Percentiles rank a stretch among this genome's conserved stretches.
These are phyloP conservation scores for Bromus sterilis DNA, from an alignment of 176 grass and related monocot genomes.

Conservation along the genomic window DNA sequence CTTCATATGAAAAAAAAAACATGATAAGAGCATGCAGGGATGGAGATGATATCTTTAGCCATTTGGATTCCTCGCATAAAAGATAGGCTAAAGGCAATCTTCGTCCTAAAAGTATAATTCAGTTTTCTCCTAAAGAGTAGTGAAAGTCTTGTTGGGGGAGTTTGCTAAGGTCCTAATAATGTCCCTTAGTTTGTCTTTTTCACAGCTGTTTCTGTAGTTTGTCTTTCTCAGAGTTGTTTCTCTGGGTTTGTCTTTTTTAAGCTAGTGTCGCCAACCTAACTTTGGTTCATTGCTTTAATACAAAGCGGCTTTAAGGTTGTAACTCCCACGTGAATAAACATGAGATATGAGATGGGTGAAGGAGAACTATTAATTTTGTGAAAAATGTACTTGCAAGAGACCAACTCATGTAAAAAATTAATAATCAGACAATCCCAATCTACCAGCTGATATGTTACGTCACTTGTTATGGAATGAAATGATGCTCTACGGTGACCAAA, in stretches of 20 bases:
- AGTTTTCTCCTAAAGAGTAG: background rate
- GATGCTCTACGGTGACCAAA: background rate
- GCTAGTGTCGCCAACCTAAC: background rate
- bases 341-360: background rate
- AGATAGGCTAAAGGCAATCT: background rate
- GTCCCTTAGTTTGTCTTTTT: background rate
- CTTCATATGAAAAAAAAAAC: background rate
- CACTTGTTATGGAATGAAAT: background rate
- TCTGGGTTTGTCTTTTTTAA: background rate
- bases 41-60: background rate
- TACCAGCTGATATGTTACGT: background rate
- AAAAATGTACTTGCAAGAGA: no score
- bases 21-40: background rate
- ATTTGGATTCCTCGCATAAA: background rate
- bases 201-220: background rate
- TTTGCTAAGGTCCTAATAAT: background rate
- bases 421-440: background rate
- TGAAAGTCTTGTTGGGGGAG: background rate
- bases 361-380: background rate
- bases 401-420: background rate
- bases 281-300: background rate
- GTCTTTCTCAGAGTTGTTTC: background rate
- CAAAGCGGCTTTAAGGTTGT: background rate
- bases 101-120: background rate
- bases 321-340: background rate